Percentiles rank a stretch among this genome's conserved stretches.
These are phyloP conservation scores for Mycena maculata DNA, from an alignment of 768 basidiomycete genomes.

Conservation along the genomic window DNA sequence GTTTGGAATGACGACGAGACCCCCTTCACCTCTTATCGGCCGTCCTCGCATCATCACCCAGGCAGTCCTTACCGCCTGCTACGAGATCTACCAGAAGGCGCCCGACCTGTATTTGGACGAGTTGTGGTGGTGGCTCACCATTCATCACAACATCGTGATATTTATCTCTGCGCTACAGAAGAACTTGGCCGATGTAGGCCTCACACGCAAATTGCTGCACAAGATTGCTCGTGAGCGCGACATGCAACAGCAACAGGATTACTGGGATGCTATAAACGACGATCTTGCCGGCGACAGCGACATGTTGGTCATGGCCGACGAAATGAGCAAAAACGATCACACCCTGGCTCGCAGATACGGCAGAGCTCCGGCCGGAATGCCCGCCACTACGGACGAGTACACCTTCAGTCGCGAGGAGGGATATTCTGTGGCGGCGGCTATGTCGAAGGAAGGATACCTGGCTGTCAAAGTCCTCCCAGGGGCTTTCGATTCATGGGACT, in stretches of 20 bases:
- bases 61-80: conserved; percentile 12
- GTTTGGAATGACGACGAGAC: neutral
- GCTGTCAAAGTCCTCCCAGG: neutral
- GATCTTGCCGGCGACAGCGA: conserved; percentile 21
- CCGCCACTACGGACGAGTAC: conserved; percentile 18
- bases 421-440: neutral
- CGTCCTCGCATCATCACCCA: conserved; percentile 12
- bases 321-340: conserved; percentile 39
- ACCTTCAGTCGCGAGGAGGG: neutral
- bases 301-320: conserved; percentile 15
- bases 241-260: conserved; percentile 20
- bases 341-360: conserved; percentile 37
- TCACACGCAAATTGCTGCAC: conserved; percentile 30
- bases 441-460: neutral
- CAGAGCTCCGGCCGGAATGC: conserved; percentile 30
- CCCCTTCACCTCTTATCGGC: conserved; percentile 14
- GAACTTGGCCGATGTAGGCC: conserved; percentile 29
- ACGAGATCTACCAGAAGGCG: conserved; percentile 15
- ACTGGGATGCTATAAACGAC: conserved; percentile 13
- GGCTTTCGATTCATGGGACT: neutral
- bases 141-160: conserved; percentile 30
- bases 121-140: conserved; percentile 22
- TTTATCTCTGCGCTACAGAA: conserved; percentile 26
- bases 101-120: neutral
- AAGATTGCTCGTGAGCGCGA: conserved; percentile 33